Evolutionary conservation across 495 filamentous ascomycete genomes (phyloP).

Genomic region (Parachaetomium inaequale): DNA sequence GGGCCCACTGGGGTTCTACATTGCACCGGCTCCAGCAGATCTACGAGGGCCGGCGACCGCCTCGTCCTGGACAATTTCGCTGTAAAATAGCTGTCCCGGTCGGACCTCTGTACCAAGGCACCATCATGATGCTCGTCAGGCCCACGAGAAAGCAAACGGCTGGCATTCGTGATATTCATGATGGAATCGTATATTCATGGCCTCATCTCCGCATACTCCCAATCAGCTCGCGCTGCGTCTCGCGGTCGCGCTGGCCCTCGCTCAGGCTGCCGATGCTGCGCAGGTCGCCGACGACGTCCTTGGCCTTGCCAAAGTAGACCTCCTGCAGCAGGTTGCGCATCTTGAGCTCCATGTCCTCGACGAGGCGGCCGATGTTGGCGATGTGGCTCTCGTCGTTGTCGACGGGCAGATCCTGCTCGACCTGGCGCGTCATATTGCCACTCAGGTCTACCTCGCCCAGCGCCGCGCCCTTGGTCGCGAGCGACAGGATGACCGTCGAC

Average conservation of each 20-base stretch:
- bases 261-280: slow-evolving; percentile 84
- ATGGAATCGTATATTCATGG: not conserved
- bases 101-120: no score
- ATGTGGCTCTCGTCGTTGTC: slow-evolving; percentile 92
- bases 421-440: slow-evolving; percentile 96
- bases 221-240: slow-evolving; percentile 89
- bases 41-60: not conserved
- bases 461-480: slow-evolving; percentile 64
- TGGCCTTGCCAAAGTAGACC: slow-evolving; percentile 99
- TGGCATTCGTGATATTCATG: not conserved
- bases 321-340: slow-evolving; percentile 99
- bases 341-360: slow-evolving; percentile 99
- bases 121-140: no score
- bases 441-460: slow-evolving; percentile 90
- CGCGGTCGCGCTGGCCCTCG: slow-evolving; percentile 79
- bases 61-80: not conserved
- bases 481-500: slow-evolving; percentile 88
- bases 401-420: slow-evolving; percentile 84
- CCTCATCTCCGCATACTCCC: slow-evolving; percentile 55
- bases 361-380: slow-evolving; percentile 87
- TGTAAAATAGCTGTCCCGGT: not conserved
- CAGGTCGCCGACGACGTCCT: slow-evolving; percentile 97
- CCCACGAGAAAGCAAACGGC: no score
- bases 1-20: slow-evolving; percentile 3
- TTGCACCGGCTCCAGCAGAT: not conserved